These are phyloP conservation scores for Beauveria caledonica DNA, from an alignment of 2,329 filamentous ascomycete genomes.

Conservation along the genomic window DNA sequence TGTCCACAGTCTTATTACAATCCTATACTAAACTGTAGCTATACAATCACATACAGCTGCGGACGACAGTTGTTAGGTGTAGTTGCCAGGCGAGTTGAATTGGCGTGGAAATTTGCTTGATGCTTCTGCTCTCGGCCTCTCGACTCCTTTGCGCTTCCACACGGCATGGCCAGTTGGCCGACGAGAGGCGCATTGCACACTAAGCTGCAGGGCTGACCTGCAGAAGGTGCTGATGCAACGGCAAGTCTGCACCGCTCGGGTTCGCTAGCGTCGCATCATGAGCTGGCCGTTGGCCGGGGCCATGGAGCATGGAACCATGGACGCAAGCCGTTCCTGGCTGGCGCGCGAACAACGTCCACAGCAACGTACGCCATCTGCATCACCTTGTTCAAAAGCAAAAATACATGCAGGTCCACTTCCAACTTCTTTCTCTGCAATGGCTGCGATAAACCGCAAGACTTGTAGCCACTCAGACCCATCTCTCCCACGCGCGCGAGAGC, in stretches of 20 bases:
- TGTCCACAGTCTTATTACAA: too few species aligned
- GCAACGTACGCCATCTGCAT: too few species aligned
- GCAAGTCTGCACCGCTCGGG: background rate
- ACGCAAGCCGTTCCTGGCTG: background rate
- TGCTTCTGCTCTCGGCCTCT: background rate
- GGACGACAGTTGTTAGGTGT: too few species aligned
- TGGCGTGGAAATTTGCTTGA: background rate
- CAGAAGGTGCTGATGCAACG: background rate
- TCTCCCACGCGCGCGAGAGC: background rate
- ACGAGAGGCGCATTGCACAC: background rate
- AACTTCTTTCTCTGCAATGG: background rate
- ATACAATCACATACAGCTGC: background rate
- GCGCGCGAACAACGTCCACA: too few species aligned
- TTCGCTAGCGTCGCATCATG: background rate
- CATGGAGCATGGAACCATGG: background rate
- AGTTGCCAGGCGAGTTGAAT: background rate
- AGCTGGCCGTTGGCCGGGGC: background rate
- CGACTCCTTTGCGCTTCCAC: background rate
- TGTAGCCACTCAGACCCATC: background rate
- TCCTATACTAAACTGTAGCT: too few species aligned
- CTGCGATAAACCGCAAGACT: background rate
- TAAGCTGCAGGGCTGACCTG: background rate
- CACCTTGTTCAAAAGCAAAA: too few species aligned
- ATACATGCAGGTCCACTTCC: too few species aligned
- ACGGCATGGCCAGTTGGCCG: background rate